Percentiles rank a stretch among this genome's conserved stretches.
phyloP scores from a whole-genome alignment of 306 rosid species.

The Adenanthera pavonina region DNA sequence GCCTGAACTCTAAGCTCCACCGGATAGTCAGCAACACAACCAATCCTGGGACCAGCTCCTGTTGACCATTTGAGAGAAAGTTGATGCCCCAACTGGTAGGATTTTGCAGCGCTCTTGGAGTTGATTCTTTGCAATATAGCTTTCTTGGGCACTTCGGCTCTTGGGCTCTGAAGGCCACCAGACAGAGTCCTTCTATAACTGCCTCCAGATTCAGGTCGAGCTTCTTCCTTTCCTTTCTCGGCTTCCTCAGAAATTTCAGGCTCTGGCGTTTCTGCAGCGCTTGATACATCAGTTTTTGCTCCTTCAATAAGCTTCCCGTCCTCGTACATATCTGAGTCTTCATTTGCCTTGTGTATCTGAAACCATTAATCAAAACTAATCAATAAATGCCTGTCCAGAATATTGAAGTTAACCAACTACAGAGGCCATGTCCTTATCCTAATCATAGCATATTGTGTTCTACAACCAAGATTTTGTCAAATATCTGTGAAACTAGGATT shows the following conservation, averaged over 20 bases:
- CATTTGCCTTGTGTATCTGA: conserved; percentile 67
- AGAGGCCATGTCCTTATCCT: conserved; percentile 18
- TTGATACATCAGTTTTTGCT: conserved; percentile 27
- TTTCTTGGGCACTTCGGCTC: conserved; percentile 72
- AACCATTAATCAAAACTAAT: conserved; percentile 26
- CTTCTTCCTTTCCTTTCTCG: conserved; percentile 45
- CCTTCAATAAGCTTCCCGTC: conserved; percentile 45
- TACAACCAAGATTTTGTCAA: not conserved
- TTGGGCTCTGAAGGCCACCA: conserved; percentile 94
- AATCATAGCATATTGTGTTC: not conserved
- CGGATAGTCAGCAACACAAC: conserved; percentile 95
- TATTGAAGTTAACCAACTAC: not conserved
- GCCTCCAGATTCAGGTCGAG: conserved; percentile 29
- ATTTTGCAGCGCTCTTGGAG: conserved; percentile 73
- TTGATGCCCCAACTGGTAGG: conserved; percentile 87
- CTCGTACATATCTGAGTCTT: conserved; percentile 59
- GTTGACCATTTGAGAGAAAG: conserved; percentile 85
- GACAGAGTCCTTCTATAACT: conserved; percentile 77
- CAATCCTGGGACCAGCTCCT: conserved; percentile 97
- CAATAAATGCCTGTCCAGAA: not conserved
- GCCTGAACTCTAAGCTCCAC: conserved; percentile 80
- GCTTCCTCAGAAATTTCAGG: conserved; percentile 40
- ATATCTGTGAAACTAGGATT: not conserved
- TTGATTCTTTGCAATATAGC: conserved; percentile 82
- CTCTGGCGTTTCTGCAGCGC: conserved; percentile 34